phyloP scores from a whole-genome alignment of 306 rosid species.

The Potentilla sterilis region DNA sequence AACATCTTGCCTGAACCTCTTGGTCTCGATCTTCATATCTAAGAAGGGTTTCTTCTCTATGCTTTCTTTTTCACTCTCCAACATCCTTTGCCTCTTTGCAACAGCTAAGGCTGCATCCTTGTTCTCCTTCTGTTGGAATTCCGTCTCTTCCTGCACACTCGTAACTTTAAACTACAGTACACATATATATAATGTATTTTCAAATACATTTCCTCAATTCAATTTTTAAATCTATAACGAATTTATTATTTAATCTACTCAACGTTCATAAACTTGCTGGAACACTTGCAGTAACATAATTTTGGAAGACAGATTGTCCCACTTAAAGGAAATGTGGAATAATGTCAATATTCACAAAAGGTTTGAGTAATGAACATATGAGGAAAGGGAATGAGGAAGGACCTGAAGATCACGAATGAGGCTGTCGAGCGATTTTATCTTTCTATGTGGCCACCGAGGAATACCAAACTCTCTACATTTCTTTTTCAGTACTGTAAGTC shows the following conservation, averaged over 20 bases:
- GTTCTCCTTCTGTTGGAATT: conserved; percentile 51
- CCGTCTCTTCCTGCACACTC: conserved; percentile 59
- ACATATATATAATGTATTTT: conserved; percentile 13
- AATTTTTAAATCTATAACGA: neutral
- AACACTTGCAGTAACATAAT: neutral
- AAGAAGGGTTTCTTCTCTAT: conserved; percentile 75
- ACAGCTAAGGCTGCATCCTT: conserved; percentile 63
- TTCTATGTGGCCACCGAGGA: conserved; percentile 96
- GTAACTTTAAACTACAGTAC: conserved; percentile 12
- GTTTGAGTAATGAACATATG: neutral
- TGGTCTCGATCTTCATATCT: conserved; percentile 79
- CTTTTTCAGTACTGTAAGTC: conserved; percentile 82
- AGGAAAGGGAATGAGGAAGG: conserved; percentile 8
- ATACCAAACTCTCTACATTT: conserved; percentile 93
- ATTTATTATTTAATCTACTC: neutral
- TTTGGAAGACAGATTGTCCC: neutral
- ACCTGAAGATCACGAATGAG: conserved; percentile 94
- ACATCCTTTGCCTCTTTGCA: conserved; percentile 65
- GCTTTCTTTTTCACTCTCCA: conserved; percentile 68
- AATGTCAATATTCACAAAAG: neutral
- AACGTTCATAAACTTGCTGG: conserved; percentile 3
- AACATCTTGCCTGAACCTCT: conserved; percentile 86
- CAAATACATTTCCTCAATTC: neutral
- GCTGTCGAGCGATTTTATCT: conserved; percentile 81
- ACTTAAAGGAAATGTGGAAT: neutral